Evolutionary conservation across 192 early-diverging fungal species (phyloP), one percentile per base, ranked within the genome.

Genomic region (Backusella macrospora): DNA sequence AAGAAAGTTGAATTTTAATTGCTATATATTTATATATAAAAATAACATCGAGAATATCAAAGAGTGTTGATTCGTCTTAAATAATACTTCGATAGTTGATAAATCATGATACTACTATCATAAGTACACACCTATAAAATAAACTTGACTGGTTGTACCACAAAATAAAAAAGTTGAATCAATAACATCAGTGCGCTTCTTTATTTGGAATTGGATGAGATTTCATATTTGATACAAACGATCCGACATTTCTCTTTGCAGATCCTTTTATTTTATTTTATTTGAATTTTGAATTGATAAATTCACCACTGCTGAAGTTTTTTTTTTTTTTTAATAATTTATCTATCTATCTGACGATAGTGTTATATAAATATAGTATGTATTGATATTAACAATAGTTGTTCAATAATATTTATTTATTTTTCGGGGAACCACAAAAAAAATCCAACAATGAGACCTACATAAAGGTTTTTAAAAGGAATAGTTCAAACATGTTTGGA

Each of bases 401-500:
- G 3, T 59, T 34, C 29, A 34, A 34, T 34, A 34, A 34, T 34
- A 34, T 34, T 34, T 34, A 34, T 34, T 34, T 34, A 34, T 34
- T 34, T 34, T 18, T 26, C 52, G 52, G n/a, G 52, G 29, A 0
- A 34, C 29, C 29, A 34, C 29, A 34, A 59, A 59, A 8, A 59
- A 23, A 26, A 59, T 59, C 21, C 52, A 59, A 59, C 9, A 59
- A 26, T 59, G 52, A 59, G 21, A 21, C 52, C 52, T 21, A 21
- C 52, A 59, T 23, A 59, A 59, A 59, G 26, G 52, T 3, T 23
- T 59, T 26, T 59, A 59, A 59, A 59, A 59, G 52, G 52, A 59
- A 59, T 59, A 29, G 52, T 59, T 59, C 26, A 59, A 59, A 59
- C 52, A 59, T 59, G 52, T 59, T 59, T 18, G 52, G 21, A 10